Base-by-base conservation (phyloP, 306 rosid genomes). In the Malus sylvestris region DNA sequence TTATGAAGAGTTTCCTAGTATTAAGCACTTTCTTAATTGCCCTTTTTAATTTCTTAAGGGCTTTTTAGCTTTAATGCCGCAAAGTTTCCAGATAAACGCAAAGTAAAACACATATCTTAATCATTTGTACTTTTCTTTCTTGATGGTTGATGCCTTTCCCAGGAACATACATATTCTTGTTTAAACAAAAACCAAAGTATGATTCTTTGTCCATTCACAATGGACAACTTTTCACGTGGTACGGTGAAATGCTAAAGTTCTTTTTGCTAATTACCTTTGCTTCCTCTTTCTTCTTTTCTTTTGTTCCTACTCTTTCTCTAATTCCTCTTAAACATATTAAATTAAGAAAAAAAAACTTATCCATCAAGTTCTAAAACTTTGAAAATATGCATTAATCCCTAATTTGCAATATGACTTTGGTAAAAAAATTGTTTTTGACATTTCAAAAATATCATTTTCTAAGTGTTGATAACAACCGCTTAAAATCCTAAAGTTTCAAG, bases 221-320 rank as follows among this genome's bases (percentile, higher is more conserved):
- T 8, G 59, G 20, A 29, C n/a, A 16, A 5, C 76, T 81, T 75
- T 75, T 62, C 63, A 70, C 72, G 30, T 72, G 73, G 5, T 14
- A 49, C 2, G 20, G 55, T 15, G 8, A 15, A 49, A 49, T 46
- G 46, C 60, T 20, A 68, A 49, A 80, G 67, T 79, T 73, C 55
- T 73, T 74, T 78, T 67, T 49, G 58, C 25, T 42, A 42, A 9
- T 44, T 61, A 57, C 72, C 84, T 75, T 75, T 70, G 77, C 44
- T 76, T 81, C 68, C 12, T 68, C 60, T 74, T 81, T 74, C 40
- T 18, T 19, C 70, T 72, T 55, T 40, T 12, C 1, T 2, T 35
- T 61, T 16, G 10, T 10, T 32, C 25, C 13, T 3, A 42, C 3
- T 38, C 51, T 49, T 67, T 74, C 44, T 35, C n/a, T 32, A 22